A percentile compares a stretch with the other conserved stretches of the same genome.
Conservation (phyloP, 2,329 filamentous ascomycete species). For the Claviceps sp. region DNA sequence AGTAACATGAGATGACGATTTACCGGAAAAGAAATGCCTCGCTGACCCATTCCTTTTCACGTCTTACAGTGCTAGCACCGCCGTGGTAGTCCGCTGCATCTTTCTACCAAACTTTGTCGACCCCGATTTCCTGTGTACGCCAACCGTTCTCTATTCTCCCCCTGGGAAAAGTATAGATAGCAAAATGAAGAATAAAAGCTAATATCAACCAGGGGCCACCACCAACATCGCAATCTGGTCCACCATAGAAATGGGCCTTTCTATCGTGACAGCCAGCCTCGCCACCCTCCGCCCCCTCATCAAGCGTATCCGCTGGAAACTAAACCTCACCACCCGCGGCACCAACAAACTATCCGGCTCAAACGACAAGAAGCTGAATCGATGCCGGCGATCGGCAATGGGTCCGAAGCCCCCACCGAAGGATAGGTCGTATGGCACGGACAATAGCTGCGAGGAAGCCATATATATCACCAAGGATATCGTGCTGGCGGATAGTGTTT, state of each 20-base stretch:
- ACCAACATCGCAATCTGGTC: conserved; percentile 35
- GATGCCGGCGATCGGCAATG: background rate
- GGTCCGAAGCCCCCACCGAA: background rate
- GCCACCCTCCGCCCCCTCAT: conserved; percentile 33
- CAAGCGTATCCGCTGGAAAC: conserved; percentile 17
- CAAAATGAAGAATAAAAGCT: too few relatives aligned
- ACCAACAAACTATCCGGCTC: background rate
- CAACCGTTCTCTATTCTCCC: background rate
- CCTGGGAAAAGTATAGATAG: background rate
- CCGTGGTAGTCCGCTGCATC: conserved; percentile 27
- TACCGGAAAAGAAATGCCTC: background rate
- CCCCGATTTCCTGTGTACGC: conserved; percentile 30
- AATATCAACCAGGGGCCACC: conserved; percentile 18
- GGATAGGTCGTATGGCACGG: background rate
- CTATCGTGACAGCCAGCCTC: conserved; percentile 33
- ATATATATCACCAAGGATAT: conserved; percentile 1
- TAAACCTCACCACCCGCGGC: conserved; percentile 14
- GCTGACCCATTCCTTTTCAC: background rate
- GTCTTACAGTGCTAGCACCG: conserved; percentile 22
- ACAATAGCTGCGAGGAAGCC: background rate
- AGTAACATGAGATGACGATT: background rate
- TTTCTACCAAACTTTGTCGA: conserved; percentile 25
- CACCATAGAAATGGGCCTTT: conserved; percentile 31
- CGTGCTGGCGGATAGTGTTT: background rate
- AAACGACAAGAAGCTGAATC: background rate